phyloP scores from a whole-genome alignment of 495 filamentous ascomycete genomes.

The Venustampulla echinocandica region DNA sequence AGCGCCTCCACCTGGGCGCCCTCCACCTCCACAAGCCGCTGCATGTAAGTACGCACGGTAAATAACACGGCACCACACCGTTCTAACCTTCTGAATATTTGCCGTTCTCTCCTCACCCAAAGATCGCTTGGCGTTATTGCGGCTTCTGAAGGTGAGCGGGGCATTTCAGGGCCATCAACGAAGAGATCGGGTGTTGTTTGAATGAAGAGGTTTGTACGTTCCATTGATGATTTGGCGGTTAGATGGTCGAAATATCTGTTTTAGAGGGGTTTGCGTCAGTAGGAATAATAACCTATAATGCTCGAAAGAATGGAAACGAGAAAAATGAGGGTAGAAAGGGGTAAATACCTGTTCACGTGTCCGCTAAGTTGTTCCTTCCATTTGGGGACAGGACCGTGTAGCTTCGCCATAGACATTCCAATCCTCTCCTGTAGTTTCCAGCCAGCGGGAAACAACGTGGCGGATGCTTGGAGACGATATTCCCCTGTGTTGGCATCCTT shows the following conservation, averaged over 20 bases:
- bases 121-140: conserved; percentile 33
- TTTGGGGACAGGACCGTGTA: conserved; percentile 43
- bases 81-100: conserved; percentile 45
- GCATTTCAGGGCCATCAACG: conserved; percentile 33
- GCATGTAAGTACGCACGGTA: conserved; percentile 46
- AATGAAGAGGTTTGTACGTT: conserved; percentile 46
- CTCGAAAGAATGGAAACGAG: not conserved
- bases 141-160: conserved; percentile 28
- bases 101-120: conserved; percentile 44
- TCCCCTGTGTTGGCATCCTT: conserved; percentile 38
- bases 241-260: conserved; percentile 41
- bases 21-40: conserved; percentile 23
- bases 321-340: not conserved
- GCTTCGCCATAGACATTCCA: conserved; percentile 42
- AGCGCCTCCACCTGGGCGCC: conserved; percentile 37
- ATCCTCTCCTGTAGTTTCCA: conserved; percentile 49
- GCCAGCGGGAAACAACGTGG: conserved; percentile 48
- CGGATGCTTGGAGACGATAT: conserved; percentile 44
- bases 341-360: conserved; percentile 43
- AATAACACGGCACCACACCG: conserved; percentile 42
- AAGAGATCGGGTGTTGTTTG: conserved; percentile 37
- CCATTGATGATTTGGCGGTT: conserved; percentile 39
- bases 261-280: not conserved
- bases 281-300: not conserved
- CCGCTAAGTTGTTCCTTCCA: conserved; percentile 46